Conservation (phyloP, 139 green algal genomes). For the Penium margaritaceum region DNA sequence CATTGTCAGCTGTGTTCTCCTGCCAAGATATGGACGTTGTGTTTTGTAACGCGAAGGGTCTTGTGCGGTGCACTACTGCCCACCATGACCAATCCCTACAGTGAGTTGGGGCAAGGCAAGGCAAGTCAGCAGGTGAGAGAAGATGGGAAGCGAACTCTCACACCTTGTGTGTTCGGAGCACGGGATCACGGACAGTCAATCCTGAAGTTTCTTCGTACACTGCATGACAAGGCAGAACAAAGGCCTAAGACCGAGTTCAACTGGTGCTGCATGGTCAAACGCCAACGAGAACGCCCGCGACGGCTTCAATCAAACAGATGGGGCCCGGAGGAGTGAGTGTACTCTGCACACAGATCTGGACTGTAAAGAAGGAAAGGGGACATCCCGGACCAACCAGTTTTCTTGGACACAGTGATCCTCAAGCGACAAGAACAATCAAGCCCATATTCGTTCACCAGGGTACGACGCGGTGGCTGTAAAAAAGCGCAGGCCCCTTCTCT, state of each 20-base stretch:
- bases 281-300: not conserved
- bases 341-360: no score
- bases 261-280: not conserved
- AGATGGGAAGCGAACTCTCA: not conserved
- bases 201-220: constrained; percentile 96
- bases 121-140: not conserved
- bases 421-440: not conserved
- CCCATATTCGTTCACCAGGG: not conserved
- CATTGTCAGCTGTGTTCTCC: not conserved
- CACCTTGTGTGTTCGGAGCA: constrained; percentile 73
- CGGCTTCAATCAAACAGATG: not conserved
- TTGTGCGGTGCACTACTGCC: no score
- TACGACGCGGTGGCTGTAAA: not conserved
- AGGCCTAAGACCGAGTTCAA: not conserved
- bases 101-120: not conserved
- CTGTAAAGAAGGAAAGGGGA: no score
- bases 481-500: no score
- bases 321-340: not conserved
- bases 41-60: no score
- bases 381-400: no score
- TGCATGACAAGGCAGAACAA: constrained; percentile 16
- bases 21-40: not conserved
- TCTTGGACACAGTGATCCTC: not conserved
- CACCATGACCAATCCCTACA: no score
- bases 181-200: constrained; percentile 83